Percentiles rank a stretch among this genome's conserved stretches.
Conservation (phyloP, 805 yeast genomes). For the Saturnispora quitensis region DNA sequence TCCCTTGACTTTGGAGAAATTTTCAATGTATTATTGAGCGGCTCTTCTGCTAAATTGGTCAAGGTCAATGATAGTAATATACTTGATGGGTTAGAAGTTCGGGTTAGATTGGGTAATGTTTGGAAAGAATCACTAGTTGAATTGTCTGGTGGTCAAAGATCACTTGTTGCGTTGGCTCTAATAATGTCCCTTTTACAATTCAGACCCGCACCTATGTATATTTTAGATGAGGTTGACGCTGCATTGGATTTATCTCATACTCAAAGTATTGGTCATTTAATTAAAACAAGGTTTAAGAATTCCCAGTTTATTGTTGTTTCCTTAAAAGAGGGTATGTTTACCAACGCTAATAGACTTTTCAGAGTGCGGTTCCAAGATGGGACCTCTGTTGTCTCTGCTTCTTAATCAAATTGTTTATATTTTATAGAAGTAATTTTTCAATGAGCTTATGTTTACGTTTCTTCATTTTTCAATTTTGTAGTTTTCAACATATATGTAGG, state of each 20-base stretch:
- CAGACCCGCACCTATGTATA: conserved; percentile 98
- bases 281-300: conserved; percentile 89
- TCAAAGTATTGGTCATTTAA: conserved; percentile 92
- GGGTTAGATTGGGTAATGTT: conserved; percentile 79
- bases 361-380: conserved; percentile 95
- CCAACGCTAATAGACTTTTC: conserved; percentile 91
- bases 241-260: conserved; percentile 96
- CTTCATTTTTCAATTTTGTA: background rate
- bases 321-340: conserved; percentile 95
- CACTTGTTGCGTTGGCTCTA: conserved; percentile 83
- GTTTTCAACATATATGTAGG: background rate
- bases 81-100: conserved; percentile 83
- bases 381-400: conserved; percentile 78
- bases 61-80: conserved; percentile 75
- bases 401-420: conserved; percentile 26
- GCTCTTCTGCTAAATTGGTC: conserved; percentile 81
- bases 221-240: conserved; percentile 96
- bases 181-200: conserved; percentile 88
- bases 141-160: conserved; percentile 94
- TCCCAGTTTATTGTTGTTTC: conserved; percentile 96
- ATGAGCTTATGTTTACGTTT: background rate
- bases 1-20: conserved; percentile 83
- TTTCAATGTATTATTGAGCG: conserved; percentile 81
- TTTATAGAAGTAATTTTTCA: background rate
- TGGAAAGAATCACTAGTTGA: conserved; percentile 97